Conservation (phyloP, 1,139 yeast genomes). For the Sugiyamaella neomexicana region DNA sequence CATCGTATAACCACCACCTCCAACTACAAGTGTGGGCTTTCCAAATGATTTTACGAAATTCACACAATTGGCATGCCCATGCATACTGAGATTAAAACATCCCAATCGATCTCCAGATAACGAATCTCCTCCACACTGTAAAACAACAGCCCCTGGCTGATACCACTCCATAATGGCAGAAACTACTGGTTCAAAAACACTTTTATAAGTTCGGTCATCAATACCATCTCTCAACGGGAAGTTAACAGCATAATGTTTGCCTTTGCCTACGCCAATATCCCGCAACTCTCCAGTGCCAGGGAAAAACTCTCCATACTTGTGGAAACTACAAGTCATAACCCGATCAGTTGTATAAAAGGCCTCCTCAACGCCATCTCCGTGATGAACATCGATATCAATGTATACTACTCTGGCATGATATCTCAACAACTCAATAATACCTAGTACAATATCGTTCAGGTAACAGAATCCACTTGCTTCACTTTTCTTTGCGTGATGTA, state of each 20-base stretch:
- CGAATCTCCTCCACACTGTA: constrained; percentile 87
- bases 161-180: constrained; percentile 85
- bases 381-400: constrained; percentile 95
- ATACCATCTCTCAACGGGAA: constrained; percentile 92
- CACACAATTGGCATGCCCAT: constrained; percentile 95
- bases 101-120: constrained; percentile 89
- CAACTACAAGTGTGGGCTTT: constrained; percentile 85
- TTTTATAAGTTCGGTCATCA: constrained; percentile 83
- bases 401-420: constrained; percentile 95
- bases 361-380: constrained; percentile 98
- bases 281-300: constrained; percentile 94
- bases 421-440: constrained; percentile 82
- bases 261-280: constrained; percentile 87
- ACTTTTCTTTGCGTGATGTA: constrained; percentile 94
- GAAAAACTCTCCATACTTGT: constrained; percentile 94
- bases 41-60: constrained; percentile 84
- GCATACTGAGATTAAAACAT: constrained; percentile 86
- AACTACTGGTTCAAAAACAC: constrained; percentile 84
- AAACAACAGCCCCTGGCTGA: constrained; percentile 88
- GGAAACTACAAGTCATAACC: constrained; percentile 97
- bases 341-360: constrained; percentile 95
- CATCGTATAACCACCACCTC: constrained; percentile 99
- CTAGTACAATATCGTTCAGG: constrained; percentile 84
- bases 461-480: constrained; percentile 98
- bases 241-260: constrained; percentile 82